Evolutionary conservation across 78 protist genomes (phyloP).

Genomic region (Chrysochromulina parva): DNA sequence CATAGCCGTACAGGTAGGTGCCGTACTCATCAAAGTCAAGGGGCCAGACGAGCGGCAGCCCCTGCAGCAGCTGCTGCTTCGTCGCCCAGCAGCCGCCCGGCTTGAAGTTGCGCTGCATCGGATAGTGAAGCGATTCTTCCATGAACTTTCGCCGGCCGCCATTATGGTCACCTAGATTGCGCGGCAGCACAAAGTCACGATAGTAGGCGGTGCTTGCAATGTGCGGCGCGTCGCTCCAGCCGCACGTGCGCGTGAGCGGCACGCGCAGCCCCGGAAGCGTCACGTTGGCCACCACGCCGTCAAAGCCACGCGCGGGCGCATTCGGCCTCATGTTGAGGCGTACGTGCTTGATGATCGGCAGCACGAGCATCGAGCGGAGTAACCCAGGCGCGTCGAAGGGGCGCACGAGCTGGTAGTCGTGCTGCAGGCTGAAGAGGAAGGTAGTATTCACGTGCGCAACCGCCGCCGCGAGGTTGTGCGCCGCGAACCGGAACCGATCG

Average conservation of each 20-base stretch:
- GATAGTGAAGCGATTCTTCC: slow-evolving; percentile 5
- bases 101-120: neutral
- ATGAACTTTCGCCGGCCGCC: neutral
- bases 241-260: neutral
- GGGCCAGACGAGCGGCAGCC: neutral
- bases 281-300: neutral
- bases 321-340: neutral
- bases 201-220: neutral
- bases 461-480: neutral
- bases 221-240: slow-evolving; percentile 10
- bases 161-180: neutral
- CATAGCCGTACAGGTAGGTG: neutral
- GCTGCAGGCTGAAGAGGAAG: neutral
- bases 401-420: neutral
- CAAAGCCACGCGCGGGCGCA: neutral
- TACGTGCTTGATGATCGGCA: neutral
- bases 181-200: neutral
- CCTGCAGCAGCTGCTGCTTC: neutral
- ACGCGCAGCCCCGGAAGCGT: neutral
- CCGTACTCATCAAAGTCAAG: neutral
- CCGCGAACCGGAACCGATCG: neutral
- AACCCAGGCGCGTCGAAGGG: neutral
- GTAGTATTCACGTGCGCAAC: neutral
- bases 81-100: slow-evolving; percentile 8
- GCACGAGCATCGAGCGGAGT: neutral